Evolutionary conservation across 140 eudicot genomes (phyloP).

Genomic region (Erigeron philadelphicus): DNA sequence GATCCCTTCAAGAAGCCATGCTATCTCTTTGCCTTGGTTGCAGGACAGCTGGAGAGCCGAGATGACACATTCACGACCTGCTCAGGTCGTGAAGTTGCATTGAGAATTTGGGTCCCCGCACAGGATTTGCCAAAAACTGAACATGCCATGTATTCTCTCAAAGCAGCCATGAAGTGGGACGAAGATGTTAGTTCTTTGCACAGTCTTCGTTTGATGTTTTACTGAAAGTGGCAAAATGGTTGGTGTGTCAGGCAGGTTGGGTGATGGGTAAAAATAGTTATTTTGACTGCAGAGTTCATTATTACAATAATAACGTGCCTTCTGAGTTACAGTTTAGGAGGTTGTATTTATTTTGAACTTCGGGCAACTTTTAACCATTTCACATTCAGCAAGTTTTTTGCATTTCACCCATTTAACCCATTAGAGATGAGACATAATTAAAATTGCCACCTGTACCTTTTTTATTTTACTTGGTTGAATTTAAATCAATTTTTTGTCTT

Average conservation of each 20-base stretch:
- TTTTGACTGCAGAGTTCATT: neutral
- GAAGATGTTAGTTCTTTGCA: slow-evolving; percentile 61
- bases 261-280: too few species aligned
- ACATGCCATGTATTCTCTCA: slow-evolving; percentile 96
- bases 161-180: slow-evolving; percentile 99
- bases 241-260: too few species aligned
- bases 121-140: slow-evolving; percentile 83
- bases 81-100: slow-evolving; percentile 74
- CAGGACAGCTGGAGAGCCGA: slow-evolving; percentile 82
- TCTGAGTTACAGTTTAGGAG: neutral
- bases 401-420: neutral
- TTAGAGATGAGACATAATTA: neutral
- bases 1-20: slow-evolving; percentile 90
- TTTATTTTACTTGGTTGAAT: neutral
- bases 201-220: neutral
- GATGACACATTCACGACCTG: slow-evolving; percentile 79
- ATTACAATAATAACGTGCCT: neutral
- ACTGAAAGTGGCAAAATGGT: neutral
- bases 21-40: slow-evolving; percentile 94
- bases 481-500: neutral
- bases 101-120: slow-evolving; percentile 78
- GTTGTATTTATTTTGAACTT: neutral
- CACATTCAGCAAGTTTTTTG: neutral
- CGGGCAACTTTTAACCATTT: neutral
- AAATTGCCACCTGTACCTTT: neutral